These are phyloP conservation scores for Dactylellina haptotyla DNA, from an alignment of 2,329 filamentous ascomycete genomes.

Conservation along the genomic window DNA sequence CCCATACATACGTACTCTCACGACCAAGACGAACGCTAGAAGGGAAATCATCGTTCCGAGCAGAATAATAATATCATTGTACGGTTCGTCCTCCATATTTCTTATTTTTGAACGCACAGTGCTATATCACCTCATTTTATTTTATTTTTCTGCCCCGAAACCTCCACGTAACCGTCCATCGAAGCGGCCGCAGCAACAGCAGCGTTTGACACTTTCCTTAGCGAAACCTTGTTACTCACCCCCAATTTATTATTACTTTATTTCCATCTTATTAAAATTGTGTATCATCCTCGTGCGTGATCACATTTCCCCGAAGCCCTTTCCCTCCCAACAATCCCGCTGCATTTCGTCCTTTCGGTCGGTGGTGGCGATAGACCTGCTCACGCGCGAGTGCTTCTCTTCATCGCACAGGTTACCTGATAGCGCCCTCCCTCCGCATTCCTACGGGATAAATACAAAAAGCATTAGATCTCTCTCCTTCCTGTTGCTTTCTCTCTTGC, in stretches of 20 bases:
- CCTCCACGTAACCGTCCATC: slow-evolving; percentile 13
- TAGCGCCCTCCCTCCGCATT: slow-evolving; percentile 14
- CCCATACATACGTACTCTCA: background rate
- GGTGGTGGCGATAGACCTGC: slow-evolving; percentile 19
- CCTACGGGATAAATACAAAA: slow-evolving; percentile 20
- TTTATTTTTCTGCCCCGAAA: no score
- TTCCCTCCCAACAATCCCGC: background rate
- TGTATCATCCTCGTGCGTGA: slow-evolving; percentile 44
- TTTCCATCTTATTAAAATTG: background rate
- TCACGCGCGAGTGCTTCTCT: slow-evolving; percentile 22
- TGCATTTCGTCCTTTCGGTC: slow-evolving; percentile 3
- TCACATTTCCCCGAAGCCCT: slow-evolving; percentile 18
- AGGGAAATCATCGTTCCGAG: no score
- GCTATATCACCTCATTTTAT: background rate
- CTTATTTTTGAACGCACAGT: background rate
- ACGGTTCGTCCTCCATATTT: background rate
- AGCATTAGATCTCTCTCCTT: slow-evolving; percentile 25
- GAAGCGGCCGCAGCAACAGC: slow-evolving; percentile 18
- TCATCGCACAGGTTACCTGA: slow-evolving; percentile 21
- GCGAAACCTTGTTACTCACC: slow-evolving; percentile 52
- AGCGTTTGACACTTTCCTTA: slow-evolving; percentile 37
- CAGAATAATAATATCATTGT: no score
- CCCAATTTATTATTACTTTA: slow-evolving; percentile 26
- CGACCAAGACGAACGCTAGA: no score
- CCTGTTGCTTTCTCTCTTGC: slow-evolving; percentile 8